Conservation (phyloP, 768 basidiomycete species). For the Leccinum longicurvipes region DNA sequence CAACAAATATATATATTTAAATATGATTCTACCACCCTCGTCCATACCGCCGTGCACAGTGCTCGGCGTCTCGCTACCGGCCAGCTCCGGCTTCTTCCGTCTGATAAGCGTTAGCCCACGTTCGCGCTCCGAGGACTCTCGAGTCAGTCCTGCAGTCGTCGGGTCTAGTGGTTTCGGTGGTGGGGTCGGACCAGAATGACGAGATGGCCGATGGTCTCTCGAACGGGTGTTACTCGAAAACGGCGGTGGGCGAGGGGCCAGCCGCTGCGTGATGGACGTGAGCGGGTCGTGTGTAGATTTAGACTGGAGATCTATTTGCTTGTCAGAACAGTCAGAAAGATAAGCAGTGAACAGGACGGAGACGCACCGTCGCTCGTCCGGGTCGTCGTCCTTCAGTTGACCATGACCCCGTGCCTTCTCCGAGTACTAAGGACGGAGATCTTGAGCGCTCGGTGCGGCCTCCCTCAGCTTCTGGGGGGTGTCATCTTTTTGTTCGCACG, state of each 20-base stretch:
- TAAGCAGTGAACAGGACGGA: too few relatives aligned
- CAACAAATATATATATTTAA: background rate
- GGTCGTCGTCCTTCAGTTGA: conserved; percentile 29
- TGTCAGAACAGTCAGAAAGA: conserved; percentile 24
- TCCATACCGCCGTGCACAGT: conserved; percentile 50
- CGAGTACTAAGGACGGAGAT: conserved; percentile 79
- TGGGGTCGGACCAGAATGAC: conserved; percentile 5
- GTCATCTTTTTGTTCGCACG: conserved; percentile 47
- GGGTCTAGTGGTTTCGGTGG: conserved; percentile 39
- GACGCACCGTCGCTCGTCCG: conserved; percentile 37
- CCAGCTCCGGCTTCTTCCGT: conserved; percentile 61
- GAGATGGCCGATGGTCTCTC: conserved; percentile 15
- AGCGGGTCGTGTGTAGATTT: conserved; percentile 71
- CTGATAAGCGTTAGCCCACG: conserved; percentile 70
- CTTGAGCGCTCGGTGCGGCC: conserved; percentile 73
- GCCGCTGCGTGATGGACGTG: conserved; percentile 66
- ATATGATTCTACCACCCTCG: conserved; percentile 37
- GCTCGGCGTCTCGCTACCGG: conserved; percentile 67
- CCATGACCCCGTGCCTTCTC: conserved; percentile 25
- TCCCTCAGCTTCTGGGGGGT: conserved; percentile 55
- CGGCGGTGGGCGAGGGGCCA: conserved; percentile 39
- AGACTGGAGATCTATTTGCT: conserved; percentile 58
- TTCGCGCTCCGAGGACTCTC: conserved; percentile 73
- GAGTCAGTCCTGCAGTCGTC: conserved; percentile 53
- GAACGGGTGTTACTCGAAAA: conserved; percentile 15